phyloP scores from a whole-genome alignment of 163 green algal genomes.

The Picocystis sp. region DNA sequence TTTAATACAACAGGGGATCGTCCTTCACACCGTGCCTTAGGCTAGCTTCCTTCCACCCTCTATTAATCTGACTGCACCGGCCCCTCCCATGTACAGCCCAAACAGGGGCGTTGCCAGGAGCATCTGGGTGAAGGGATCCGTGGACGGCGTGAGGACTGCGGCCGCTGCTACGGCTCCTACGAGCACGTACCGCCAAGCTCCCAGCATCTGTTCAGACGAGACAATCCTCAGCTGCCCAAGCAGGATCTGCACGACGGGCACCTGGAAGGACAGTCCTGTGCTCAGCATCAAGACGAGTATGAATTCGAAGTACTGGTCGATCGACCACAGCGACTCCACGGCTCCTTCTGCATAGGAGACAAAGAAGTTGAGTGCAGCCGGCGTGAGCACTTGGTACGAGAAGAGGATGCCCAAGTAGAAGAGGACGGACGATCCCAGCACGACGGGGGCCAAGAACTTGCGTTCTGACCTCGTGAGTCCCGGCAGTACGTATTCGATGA shows the following conservation, averaged over 20 bases:
- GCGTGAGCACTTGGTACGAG: slow-evolving; percentile 86
- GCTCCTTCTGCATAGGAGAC: slow-evolving; percentile 86
- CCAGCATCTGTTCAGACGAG: slow-evolving; percentile 72
- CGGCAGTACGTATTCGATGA: slow-evolving; percentile 85
- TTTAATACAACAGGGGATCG: too few relatives aligned
- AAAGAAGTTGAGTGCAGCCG: slow-evolving; percentile 94
- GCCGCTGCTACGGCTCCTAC: slow-evolving; percentile 79
- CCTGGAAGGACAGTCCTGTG: slow-evolving; percentile 56
- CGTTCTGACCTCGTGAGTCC: slow-evolving; percentile 74
- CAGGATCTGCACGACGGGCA: slow-evolving; percentile 92
- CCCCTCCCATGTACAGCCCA: slow-evolving; percentile 84
- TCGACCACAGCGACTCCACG: slow-evolving; percentile 94
- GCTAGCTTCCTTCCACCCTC: slow-evolving; percentile 20
- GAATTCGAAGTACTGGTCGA: slow-evolving; percentile 99
- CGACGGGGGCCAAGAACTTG: slow-evolving; percentile 75
- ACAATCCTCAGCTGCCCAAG: slow-evolving; percentile 83
- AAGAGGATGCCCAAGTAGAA: slow-evolving; percentile 92
- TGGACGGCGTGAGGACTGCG: slow-evolving; percentile 82
- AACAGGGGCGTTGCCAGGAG: slow-evolving; percentile 82
- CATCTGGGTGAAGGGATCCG: slow-evolving; percentile 89
- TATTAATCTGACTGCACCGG: slow-evolving; percentile 45
- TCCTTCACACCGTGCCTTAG: not conserved
- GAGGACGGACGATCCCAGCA: slow-evolving; percentile 88
- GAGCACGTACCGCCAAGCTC: slow-evolving; percentile 85
- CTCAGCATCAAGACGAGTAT: slow-evolving; percentile 90